Conservation (phyloP, 2,329 filamentous ascomycete genomes). For the Phialophora tarda region DNA sequence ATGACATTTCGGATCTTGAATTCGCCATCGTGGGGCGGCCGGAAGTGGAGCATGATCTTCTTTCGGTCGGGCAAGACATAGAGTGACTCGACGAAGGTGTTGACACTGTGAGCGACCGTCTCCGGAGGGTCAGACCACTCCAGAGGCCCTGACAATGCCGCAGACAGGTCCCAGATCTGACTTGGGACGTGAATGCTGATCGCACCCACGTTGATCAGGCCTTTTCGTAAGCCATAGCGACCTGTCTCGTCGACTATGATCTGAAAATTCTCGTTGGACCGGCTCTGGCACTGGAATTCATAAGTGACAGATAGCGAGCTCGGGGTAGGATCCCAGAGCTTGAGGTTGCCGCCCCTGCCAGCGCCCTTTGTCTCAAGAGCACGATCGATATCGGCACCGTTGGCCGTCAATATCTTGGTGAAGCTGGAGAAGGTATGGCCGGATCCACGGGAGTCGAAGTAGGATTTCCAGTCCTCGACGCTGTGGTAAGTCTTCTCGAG, state of each 20-base stretch:
- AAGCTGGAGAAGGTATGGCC: constrained; percentile 43
- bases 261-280: constrained; percentile 42
- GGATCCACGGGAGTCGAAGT: constrained; percentile 42
- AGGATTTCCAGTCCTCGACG: constrained; percentile 41
- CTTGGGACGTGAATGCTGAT: constrained; percentile 49
- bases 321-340: constrained; percentile 25
- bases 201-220: constrained; percentile 42
- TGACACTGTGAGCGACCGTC: constrained; percentile 41
- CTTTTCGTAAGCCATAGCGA: constrained; percentile 40
- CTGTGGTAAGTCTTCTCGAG: constrained; percentile 24
- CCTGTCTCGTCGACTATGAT: constrained; percentile 46
- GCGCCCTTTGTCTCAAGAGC: constrained; percentile 45
- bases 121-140: constrained; percentile 39
- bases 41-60: constrained; percentile 42
- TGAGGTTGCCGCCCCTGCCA: constrained; percentile 25
- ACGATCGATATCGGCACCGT: constrained; percentile 49
- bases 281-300: constrained; percentile 49
- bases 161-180: constrained; percentile 49
- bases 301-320: constrained; percentile 41
- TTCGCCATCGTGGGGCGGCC: constrained; percentile 38
- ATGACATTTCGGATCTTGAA: constrained; percentile 32
- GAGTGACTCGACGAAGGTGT: constrained; percentile 45
- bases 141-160: constrained; percentile 42
- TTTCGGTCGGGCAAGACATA: constrained; percentile 43
- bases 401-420: constrained; percentile 47